Conservation (phyloP, 139 green algal species). For the Diplosphaera chodatii region DNA sequence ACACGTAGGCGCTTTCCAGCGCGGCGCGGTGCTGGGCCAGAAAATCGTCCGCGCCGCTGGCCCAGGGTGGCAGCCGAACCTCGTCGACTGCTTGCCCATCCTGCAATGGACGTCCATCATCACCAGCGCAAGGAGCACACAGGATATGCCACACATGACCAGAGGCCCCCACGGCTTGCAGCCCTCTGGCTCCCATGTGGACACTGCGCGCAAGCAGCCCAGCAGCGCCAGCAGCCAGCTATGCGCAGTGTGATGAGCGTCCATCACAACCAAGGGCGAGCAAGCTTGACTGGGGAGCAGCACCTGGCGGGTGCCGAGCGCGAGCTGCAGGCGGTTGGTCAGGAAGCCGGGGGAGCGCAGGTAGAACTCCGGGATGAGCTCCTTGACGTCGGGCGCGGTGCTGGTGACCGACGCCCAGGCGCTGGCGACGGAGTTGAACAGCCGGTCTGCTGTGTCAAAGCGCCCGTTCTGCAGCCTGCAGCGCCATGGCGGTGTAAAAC, state of each 20-base stretch:
- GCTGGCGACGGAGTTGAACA: conserved; percentile 75
- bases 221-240: too few relatives aligned
- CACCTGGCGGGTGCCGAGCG: conserved; percentile 69
- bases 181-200: too few relatives aligned
- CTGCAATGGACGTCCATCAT: too few relatives aligned
- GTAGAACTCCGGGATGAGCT: conserved; percentile 98
- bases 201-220: too few relatives aligned
- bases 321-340: conserved; percentile 59
- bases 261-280: too few relatives aligned
- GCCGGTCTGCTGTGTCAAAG: conserved; percentile 90
- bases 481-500: too few relatives aligned
- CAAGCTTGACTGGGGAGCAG: too few relatives aligned
- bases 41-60: conserved; percentile 31
- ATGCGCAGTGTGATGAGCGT: too few relatives aligned
- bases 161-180: too few relatives aligned
- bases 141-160: too few relatives aligned
- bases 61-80: conserved; percentile 71
- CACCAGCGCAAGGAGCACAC: too few relatives aligned
- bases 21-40: conserved; percentile 35
- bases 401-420: conserved; percentile 74
- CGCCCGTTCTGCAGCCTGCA: conserved; percentile 76
- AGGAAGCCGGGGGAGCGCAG: conserved; percentile 56
- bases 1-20: conserved; percentile 61
- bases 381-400: conserved; percentile 88
- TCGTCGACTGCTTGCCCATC: conserved; percentile 31